phyloP scores from a whole-genome alignment of 1,139 yeast species.

The Yarrowia galli region DNA sequence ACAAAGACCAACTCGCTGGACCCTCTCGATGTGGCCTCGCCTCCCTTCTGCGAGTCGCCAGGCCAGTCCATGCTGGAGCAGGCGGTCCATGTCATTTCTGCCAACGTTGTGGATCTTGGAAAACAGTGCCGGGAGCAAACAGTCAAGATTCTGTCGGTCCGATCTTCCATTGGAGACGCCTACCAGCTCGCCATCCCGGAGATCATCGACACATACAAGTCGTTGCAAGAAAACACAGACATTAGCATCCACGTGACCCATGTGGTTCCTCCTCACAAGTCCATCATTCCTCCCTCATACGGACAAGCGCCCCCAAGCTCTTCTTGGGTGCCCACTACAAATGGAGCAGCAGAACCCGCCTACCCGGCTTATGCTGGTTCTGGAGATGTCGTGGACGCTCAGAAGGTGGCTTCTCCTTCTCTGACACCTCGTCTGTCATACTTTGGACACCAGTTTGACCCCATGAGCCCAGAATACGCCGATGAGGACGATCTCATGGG shows the following conservation, averaged over 20 bases:
- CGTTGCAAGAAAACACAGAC: slow-evolving; percentile 27
- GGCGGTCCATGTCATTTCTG: slow-evolving; percentile 25
- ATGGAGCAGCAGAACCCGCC: background rate
- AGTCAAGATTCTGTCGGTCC: slow-evolving; percentile 42
- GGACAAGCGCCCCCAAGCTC: slow-evolving; percentile 5
- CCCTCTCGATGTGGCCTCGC: slow-evolving; percentile 14
- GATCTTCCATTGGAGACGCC: slow-evolving; percentile 43
- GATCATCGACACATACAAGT: slow-evolving; percentile 41
- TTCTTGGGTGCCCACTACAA: slow-evolving; percentile 4
- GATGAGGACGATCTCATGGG: slow-evolving; percentile 24
- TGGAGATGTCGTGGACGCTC: slow-evolving; percentile 3
- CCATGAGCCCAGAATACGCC: slow-evolving; percentile 11
- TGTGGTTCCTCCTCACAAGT: slow-evolving; percentile 43
- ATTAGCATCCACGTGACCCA: slow-evolving; percentile 42
- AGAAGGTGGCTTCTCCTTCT: slow-evolving; percentile 14
- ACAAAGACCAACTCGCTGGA: slow-evolving; percentile 26
- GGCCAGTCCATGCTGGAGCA: slow-evolving; percentile 18
- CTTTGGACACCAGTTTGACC: slow-evolving; percentile 24
- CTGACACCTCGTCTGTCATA: slow-evolving; percentile 13
- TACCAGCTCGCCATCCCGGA: slow-evolving; percentile 42
- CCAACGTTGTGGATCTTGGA: slow-evolving; percentile 6
- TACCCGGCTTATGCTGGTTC: background rate
- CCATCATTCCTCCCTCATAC: slow-evolving; percentile 11
- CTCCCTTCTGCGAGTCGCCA: slow-evolving; percentile 14
- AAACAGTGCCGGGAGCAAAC: slow-evolving; percentile 37